phyloP scores from a whole-genome alignment of 148 eudicot species.

The Dysphania ambrosioides region DNA sequence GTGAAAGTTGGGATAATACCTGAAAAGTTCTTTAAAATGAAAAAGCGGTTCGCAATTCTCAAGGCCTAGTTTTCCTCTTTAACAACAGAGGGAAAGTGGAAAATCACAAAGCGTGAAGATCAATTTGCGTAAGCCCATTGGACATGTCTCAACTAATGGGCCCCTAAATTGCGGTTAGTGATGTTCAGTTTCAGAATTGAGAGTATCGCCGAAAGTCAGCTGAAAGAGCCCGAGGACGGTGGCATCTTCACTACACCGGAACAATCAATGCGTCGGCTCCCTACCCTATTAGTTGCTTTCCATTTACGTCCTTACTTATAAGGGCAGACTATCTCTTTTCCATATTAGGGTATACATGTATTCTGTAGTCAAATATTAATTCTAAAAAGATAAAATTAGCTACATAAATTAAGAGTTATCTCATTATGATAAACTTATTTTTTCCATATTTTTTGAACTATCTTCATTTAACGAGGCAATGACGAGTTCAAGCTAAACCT shows the following conservation, averaged over 20 bases:
- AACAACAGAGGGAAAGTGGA: neutral
- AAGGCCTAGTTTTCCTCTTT: neutral
- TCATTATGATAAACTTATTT: no score
- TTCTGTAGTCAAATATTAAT: no score
- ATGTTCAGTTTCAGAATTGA: neutral
- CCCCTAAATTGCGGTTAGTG: neutral
- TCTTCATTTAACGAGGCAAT: no score
- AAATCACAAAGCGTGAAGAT: constrained; percentile 5
- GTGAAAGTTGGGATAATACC: neutral
- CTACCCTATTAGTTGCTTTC: no score
- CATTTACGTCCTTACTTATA: no score
- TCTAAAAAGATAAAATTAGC: no score
- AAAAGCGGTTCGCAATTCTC: constrained; percentile 1
- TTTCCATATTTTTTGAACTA: no score
- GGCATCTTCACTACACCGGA: neutral
- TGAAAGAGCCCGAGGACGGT: neutral
- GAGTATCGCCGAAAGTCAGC: neutral
- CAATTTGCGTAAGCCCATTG: constrained; percentile 1
- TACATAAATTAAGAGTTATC: no score
- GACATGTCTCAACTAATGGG: neutral
- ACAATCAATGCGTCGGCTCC: no score
- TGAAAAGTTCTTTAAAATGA: neutral
- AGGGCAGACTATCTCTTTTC: no score
- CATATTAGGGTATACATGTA: no score
- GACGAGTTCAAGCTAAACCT: no score